Conservation (phyloP, 2,329 filamentous ascomycete species). For the Dactylellina parvicollis region DNA sequence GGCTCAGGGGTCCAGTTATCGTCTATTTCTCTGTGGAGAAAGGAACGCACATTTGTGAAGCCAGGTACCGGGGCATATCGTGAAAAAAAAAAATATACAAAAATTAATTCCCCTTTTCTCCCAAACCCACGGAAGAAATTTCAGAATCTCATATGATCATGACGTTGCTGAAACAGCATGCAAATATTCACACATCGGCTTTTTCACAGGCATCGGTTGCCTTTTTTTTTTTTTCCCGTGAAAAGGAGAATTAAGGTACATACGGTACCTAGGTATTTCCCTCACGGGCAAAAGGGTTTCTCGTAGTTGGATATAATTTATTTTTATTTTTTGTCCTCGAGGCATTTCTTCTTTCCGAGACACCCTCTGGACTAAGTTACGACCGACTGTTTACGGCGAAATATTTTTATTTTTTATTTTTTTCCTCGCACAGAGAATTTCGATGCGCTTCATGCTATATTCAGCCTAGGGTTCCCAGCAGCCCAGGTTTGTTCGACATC, state of each 20-base stretch:
- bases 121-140: slow-evolving; percentile 40
- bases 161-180: slow-evolving; percentile 50
- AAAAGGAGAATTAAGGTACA: neutral
- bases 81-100: too few species aligned
- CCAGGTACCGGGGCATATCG: slow-evolving; percentile 50
- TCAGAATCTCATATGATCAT: slow-evolving; percentile 53
- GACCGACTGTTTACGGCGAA: slow-evolving; percentile 34
- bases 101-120: slow-evolving; percentile 49
- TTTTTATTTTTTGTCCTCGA: slow-evolving; percentile 28
- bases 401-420: slow-evolving; percentile 12
- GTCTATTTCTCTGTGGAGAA: slow-evolving; percentile 45
- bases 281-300: slow-evolving; percentile 34
- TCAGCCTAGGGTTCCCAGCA: slow-evolving; percentile 28
- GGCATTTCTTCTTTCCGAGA: slow-evolving; percentile 53
- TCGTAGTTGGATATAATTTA: neutral
- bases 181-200: slow-evolving; percentile 4
- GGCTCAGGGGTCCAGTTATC: slow-evolving; percentile 42
- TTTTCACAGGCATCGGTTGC: slow-evolving; percentile 9
- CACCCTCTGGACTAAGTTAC: slow-evolving; percentile 24
- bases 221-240: neutral
- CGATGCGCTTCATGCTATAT: slow-evolving; percentile 38
- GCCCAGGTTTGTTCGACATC: slow-evolving; percentile 17
- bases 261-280: slow-evolving; percentile 17
- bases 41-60: slow-evolving; percentile 19
- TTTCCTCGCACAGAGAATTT: slow-evolving; percentile 27